Base-by-base conservation (phyloP, 768 basidiomycete genomes). In the Leccinum broughii region DNA sequence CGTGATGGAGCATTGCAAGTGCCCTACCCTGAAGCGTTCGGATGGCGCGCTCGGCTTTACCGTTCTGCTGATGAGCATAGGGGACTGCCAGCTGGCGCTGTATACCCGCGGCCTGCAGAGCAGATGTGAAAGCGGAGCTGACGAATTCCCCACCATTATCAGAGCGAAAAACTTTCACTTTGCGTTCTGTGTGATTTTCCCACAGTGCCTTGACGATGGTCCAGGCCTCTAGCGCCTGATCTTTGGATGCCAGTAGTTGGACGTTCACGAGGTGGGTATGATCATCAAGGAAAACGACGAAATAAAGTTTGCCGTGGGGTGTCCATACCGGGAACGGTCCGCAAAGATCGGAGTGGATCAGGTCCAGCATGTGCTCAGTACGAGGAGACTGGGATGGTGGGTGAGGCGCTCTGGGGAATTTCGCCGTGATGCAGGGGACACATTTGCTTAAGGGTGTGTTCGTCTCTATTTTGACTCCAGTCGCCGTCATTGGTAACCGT, bases 321-420 rank as follows among this genome's bases (percentile, higher is more conserved):
- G 70, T 66, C 0, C 14, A 54, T 4, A 63, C 48, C 0, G 66
- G 68, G n/a, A 67, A 73, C 0, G 71, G 72, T 0, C 71, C 70
- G 50, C 66, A 71, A 0, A 64, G 58, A 35, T 73, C 69, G 22
- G 69, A 64, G 28, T 75, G 73, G 0, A 73, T 55, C 1, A 72
- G 58, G 0, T 72, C 66, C 6, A 69, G 62, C 11, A 68, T 24
- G 2, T 54, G 14, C 0, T 20, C 4, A 0, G 68, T 66, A 10
- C 51, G 37, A 2, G 35, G 35, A 15, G 24, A 20, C 9, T 2
- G 9, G 8, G 62, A 63, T 1, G 54, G 5, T 1, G 30, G 55
- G 30, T 56, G 50, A 3, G 59, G 41, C 9, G 22, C 17, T 10
- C 32, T 9, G 1, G 62, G 34, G 20, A 57, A 53, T 14, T 64